Evolutionary conservation across 306 rosid genomes (phyloP).

Genomic region (Myrica gale): DNA sequence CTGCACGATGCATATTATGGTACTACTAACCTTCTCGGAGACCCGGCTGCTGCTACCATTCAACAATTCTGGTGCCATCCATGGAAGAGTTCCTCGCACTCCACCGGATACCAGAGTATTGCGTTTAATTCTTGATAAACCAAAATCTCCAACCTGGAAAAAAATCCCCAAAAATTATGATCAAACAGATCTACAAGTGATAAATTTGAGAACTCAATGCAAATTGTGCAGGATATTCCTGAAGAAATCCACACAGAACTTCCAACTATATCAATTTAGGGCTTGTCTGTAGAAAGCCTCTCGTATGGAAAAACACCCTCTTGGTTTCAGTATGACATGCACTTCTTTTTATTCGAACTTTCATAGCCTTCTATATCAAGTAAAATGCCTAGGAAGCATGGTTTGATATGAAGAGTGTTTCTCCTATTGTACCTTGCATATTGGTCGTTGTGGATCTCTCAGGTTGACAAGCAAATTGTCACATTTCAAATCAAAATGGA

Average conservation of each 20-base stretch:
- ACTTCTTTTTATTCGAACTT: neutral
- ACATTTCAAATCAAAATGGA: slow-evolving; percentile 41
- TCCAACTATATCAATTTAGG: neutral
- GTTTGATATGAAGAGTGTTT: neutral
- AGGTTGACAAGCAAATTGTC: slow-evolving; percentile 36
- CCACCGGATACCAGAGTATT: slow-evolving; percentile 41
- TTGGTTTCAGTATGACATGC: neutral
- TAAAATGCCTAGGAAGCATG: neutral
- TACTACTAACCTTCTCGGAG: slow-evolving; percentile 37
- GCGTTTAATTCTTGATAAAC: slow-evolving; percentile 36
- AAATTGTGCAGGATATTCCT: neutral
- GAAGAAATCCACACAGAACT: neutral
- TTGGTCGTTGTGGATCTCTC: slow-evolving; percentile 40
- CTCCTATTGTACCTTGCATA: slow-evolving; percentile 33
- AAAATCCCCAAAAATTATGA: neutral
- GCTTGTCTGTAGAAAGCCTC: neutral
- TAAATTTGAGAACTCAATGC: neutral
- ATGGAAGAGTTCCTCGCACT: slow-evolving; percentile 39
- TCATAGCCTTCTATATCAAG: slow-evolving; percentile 3
- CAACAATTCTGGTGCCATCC: slow-evolving; percentile 39
- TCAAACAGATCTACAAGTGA: neutral
- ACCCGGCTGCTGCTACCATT: slow-evolving; percentile 39
- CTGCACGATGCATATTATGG: neutral
- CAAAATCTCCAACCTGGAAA: slow-evolving; percentile 36
- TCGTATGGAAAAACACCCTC: no score